These are phyloP conservation scores for Pharnaceum exiguum DNA, from an alignment of 148 eudicot species.

Conservation along the genomic window DNA sequence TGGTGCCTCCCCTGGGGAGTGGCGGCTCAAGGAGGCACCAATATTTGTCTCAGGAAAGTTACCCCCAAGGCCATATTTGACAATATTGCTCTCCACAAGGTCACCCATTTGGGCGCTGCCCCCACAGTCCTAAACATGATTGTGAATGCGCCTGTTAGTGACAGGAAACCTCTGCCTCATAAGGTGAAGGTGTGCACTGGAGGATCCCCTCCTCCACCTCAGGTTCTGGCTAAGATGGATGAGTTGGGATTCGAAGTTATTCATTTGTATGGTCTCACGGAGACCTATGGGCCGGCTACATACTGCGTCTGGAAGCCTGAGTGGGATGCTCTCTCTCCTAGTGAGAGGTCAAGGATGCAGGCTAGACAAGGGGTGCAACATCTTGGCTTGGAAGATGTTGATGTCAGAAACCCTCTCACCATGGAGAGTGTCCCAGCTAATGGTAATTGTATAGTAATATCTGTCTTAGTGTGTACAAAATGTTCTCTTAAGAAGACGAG, in stretches of 20 bases:
- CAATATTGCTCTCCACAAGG: constrained; percentile 34
- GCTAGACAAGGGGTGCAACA: constrained; percentile 55
- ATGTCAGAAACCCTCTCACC: constrained; percentile 41
- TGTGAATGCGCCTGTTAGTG: constrained; percentile 35
- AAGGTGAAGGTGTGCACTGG: constrained; percentile 50
- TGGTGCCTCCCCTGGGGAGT: constrained; percentile 74
- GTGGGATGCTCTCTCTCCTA: constrained; percentile 47
- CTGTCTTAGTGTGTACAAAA: background rate
- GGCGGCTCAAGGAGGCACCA: constrained; percentile 62
- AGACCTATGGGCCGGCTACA: constrained; percentile 64
- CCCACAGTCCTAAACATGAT: constrained; percentile 74
- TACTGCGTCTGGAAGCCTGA: constrained; percentile 64
- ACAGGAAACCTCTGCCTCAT: constrained; percentile 36
- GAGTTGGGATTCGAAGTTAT: constrained; percentile 45
- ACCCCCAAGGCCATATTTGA: constrained; percentile 49
- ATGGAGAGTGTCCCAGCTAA: constrained; percentile 48
- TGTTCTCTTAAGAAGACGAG: too few relatives aligned
- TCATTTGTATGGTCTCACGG: constrained; percentile 62
- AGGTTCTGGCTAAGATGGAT: constrained; percentile 50
- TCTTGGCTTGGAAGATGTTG: constrained; percentile 53
- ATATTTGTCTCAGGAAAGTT: constrained; percentile 51
- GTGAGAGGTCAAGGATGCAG: constrained; percentile 37
- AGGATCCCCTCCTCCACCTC: constrained; percentile 63
- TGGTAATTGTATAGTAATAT: constrained; percentile 8
- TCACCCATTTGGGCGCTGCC: constrained; percentile 63